Conservation (phyloP, 495 filamentous ascomycete species). For the Pseudoneurospora amorphoporcata region DNA sequence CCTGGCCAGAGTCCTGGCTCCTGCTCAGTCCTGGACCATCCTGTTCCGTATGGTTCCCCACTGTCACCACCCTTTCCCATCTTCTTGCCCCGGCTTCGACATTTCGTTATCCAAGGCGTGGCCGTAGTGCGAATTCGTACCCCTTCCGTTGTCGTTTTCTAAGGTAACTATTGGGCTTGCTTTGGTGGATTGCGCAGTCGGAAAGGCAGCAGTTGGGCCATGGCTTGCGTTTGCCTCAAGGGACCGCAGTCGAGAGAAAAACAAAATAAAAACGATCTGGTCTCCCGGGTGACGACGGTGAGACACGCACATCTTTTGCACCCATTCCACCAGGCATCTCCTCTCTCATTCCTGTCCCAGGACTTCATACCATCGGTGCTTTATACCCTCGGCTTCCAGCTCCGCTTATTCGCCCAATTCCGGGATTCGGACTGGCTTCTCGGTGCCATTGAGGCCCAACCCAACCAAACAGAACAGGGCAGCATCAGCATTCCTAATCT, state of each 20-base stretch:
- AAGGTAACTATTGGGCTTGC: not conserved
- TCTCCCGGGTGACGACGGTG: not conserved
- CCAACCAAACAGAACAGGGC: slow-evolving; percentile 6
- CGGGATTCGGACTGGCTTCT: not conserved
- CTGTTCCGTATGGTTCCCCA: not conserved
- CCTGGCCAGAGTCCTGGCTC: slow-evolving; percentile 2
- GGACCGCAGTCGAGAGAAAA: not conserved
- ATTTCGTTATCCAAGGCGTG: not conserved
- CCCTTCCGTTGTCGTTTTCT: not conserved
- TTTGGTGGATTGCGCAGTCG: not conserved
- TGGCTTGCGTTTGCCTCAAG: not conserved
- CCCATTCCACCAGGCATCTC: not conserved
- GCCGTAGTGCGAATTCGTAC: not conserved
- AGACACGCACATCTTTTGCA: not conserved
- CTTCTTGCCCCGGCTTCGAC: not conserved
- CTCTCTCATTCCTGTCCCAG: not conserved
- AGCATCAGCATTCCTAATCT: slow-evolving; percentile 7
- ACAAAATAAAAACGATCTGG: not conserved
- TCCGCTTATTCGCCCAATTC: not conserved
- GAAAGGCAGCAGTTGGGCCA: not conserved
- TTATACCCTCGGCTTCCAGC: not conserved
- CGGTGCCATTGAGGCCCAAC: slow-evolving; percentile 24
- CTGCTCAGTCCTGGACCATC: not conserved
- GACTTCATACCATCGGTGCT: not conserved
- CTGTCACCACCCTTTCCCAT: not conserved